Evolutionary conservation across 208 protist species (phyloP), one percentile per base, ranked within the genome.

Genomic region (Trypanosoma rangeli): DNA sequence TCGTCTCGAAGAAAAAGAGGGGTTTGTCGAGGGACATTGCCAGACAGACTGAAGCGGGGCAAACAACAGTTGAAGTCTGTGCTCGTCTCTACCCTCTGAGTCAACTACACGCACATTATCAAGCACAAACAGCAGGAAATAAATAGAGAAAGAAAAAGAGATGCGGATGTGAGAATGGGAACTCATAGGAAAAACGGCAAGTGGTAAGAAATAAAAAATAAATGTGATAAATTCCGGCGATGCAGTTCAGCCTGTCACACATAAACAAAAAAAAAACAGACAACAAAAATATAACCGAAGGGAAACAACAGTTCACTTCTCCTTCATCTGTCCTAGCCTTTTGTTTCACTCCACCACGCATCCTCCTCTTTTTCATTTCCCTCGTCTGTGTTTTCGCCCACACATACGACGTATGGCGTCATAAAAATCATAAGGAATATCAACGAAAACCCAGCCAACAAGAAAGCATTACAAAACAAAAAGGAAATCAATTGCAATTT

Each of bases 1-100:
- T 86, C 16, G 78, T 84, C 13, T 85, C 79, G 67, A 96, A 96
- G 4, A 71, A 77, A 75, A 96, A 96, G 33, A 94, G 59, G 0
- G 68, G 28, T 18, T 69, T 39, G 3, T 70, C 58, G 37, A 58
- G 29, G 1, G n/a, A 31, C 54, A 68, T 68, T 18, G n/a, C 13
- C 15, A 69, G 1, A 10, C 3, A 29, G 5, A 29, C 18, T 37
- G 60, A 64, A 24, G 8, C 3, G 16, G 22, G 35, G 18, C 15
- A 50, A 63, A 29, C 7, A 31, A 35, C 3, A 58, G 9, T 29
- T 29, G 16, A 24, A 12, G 56, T 22, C 24, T 58, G 31, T 24
- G 7, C 18, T 33, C 2, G 15, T 2, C 10, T 12, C 50, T 9
- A 10, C 26, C 26, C 10, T 13, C 10, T 29, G n/a, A 55, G 1